Evolutionary conservation across 495 filamentous ascomycete genomes (phyloP), one percentile per base, ranked within the genome.

Genomic region (Cladorrhinum samala): DNA sequence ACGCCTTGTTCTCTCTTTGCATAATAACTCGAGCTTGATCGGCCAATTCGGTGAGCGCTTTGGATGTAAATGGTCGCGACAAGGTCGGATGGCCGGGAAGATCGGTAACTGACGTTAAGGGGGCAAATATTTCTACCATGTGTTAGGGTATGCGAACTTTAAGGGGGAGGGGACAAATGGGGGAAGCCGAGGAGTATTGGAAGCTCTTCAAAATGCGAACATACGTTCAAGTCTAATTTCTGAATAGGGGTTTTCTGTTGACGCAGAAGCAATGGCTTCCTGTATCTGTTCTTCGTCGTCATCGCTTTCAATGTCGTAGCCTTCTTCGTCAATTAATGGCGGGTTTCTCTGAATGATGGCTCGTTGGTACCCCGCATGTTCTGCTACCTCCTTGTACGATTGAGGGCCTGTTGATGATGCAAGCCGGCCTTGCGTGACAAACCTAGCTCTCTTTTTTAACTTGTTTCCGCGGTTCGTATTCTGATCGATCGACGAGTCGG

Each of bases 381-480:
- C 84, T 55, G 94, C 82, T 62, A 92, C 91, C 81, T 89, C 86
- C 68, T 86, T 93, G 75, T 95, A 95, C n/a, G 84, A 78, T 18
- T 83, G 78, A 19, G 87, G 84, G 2, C 88, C 83, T 44, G 78
- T 80, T 2, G 86, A 74, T 43, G 81, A 79, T 25, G 87, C 82
- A 54, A 93, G 69, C 42, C 83, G 82, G 38, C 89, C 89, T 63
- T 88, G 81, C 50, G 84, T 85, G 40, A 94, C 82, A 69, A 87
- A 88, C 65, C 82, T 79, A 39, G 91, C 84, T 63, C 87, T 87
- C 61, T 80, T 86, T 69, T 88, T 88, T 53, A 97, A 79, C 66
- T 95, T 99, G 67, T 95, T 88, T 43, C 88, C 90, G 61, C 92
- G 88, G 68, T 96, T 97, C 7, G 87, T 91, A 48, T 82, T 82